Conservation (phyloP, 2,329 filamentous ascomycete species). For the Coniella vitis region DNA sequence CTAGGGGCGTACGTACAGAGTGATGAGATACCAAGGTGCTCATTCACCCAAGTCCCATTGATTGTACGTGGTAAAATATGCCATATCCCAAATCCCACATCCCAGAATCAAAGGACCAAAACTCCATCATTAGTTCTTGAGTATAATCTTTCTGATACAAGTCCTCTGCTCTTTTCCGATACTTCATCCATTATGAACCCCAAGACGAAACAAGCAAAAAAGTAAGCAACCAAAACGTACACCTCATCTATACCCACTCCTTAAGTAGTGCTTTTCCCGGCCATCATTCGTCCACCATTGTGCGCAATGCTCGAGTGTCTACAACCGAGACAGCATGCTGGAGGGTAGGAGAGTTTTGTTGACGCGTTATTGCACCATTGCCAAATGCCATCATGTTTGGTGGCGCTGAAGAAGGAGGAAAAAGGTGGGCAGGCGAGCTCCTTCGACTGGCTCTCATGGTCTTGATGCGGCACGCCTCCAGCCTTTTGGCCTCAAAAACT, state of each 20-base stretch:
- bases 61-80: background rate
- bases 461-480: constrained; percentile 38
- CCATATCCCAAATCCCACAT: too few relatives aligned
- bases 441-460: constrained; percentile 17
- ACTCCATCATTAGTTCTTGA: too few relatives aligned
- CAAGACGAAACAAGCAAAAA: too few relatives aligned
- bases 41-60: background rate
- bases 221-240: too few relatives aligned
- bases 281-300: constrained; percentile 11
- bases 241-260: too few relatives aligned
- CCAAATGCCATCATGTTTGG: constrained; percentile 7
- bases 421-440: constrained; percentile 7
- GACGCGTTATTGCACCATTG: background rate
- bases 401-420: constrained; percentile 9
- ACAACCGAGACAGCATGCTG: constrained; percentile 12
- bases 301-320: constrained; percentile 9
- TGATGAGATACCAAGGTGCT: background rate
- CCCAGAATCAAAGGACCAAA: too few relatives aligned
- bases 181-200: too few relatives aligned
- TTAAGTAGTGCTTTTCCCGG: background rate
- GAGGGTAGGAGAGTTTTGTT: constrained; percentile 6
- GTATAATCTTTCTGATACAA: too few relatives aligned
- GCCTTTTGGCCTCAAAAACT: constrained; percentile 41
- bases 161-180: too few relatives aligned
- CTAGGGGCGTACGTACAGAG: too few relatives aligned